Evolutionary conservation across 2,329 filamentous ascomycete genomes (phyloP).

Genomic region (Ophiostoma sp.): DNA sequence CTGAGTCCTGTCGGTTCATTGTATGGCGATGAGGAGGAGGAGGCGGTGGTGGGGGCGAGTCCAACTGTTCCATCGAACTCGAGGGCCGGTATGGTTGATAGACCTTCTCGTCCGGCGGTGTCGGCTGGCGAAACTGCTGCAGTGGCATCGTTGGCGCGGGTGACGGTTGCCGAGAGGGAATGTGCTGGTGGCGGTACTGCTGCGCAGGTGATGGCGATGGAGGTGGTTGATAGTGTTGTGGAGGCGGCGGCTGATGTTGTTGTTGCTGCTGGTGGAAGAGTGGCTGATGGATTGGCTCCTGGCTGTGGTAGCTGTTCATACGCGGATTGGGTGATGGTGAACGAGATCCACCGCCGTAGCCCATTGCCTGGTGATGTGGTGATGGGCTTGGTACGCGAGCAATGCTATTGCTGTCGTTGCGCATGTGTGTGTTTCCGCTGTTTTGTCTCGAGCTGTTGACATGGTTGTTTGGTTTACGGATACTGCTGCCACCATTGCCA

Average conservation of each 20-base stretch:
- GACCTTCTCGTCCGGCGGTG: slow-evolving; percentile 27
- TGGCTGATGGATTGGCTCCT: slow-evolving; percentile 16
- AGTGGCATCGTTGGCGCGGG: slow-evolving; percentile 21
- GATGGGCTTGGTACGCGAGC: slow-evolving; percentile 21
- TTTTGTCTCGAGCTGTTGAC: slow-evolving; percentile 23
- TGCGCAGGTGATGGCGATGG: slow-evolving; percentile 15
- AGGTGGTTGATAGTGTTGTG: slow-evolving; percentile 23
- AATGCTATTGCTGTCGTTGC: not conserved
- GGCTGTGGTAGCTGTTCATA: slow-evolving; percentile 13
- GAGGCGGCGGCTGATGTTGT: slow-evolving; percentile 12
- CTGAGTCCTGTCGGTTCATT: slow-evolving; percentile 35
- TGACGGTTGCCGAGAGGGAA: slow-evolving; percentile 27
- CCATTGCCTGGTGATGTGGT: slow-evolving; percentile 29
- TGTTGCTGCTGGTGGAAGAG: slow-evolving; percentile 24
- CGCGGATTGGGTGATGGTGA: slow-evolving; percentile 32
- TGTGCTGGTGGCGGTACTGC: slow-evolving; percentile 28
- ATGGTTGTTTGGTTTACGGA: slow-evolving; percentile 25
- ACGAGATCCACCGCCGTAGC: slow-evolving; percentile 34
- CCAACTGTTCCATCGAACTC: slow-evolving; percentile 38
- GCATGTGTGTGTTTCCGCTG: slow-evolving; percentile 21
- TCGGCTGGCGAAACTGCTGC: slow-evolving; percentile 30
- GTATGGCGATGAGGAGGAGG: slow-evolving; percentile 77
- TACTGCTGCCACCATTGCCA: slow-evolving; percentile 28
- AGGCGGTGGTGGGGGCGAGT: slow-evolving; percentile 77
- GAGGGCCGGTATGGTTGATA: slow-evolving; percentile 32